These are phyloP conservation scores for Aurantiochytrium sp. DNA, from an alignment of 108 stramenopile genomes.

Conservation along the genomic window DNA sequence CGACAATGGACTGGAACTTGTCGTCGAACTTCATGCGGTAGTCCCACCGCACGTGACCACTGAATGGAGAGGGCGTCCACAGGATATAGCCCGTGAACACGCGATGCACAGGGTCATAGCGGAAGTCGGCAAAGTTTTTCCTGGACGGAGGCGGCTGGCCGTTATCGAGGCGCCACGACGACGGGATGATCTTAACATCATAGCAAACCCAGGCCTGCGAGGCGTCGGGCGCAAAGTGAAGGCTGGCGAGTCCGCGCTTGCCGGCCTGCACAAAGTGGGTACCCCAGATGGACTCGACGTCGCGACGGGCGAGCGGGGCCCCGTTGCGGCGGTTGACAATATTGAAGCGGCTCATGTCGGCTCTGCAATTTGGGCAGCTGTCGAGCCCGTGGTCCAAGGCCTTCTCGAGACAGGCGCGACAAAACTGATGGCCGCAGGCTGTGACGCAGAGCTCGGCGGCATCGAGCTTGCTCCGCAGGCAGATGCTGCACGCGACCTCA, in stretches of 20 bases:
- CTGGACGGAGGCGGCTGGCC: neutral
- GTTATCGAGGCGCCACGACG: neutral
- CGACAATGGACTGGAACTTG: neutral
- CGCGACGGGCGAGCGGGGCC: neutral
- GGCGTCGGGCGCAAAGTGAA: neutral
- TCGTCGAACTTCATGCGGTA: slow-evolving; percentile 4
- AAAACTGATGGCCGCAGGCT: neutral
- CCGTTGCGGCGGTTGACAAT: neutral
- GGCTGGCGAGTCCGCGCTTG: neutral
- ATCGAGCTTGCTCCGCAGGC: neutral
- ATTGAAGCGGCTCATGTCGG: neutral
- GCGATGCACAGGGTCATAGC: neutral
- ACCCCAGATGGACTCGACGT: neutral
- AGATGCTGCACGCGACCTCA: neutral
- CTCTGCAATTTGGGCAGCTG: neutral
- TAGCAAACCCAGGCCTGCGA: neutral
- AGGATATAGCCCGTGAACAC: neutral
- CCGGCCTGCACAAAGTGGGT: neutral
- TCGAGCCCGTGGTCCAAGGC: neutral
- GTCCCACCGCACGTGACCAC: neutral
- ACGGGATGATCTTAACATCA: neutral
- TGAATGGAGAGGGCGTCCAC: neutral
- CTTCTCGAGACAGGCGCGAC: neutral
- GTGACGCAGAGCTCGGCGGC: neutral
- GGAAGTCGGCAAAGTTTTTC: neutral